Evolutionary conservation across 2,329 filamentous ascomycete species (phyloP), one percentile per base, ranked within the genome.

Genomic region (Claviceps sp.): DNA sequence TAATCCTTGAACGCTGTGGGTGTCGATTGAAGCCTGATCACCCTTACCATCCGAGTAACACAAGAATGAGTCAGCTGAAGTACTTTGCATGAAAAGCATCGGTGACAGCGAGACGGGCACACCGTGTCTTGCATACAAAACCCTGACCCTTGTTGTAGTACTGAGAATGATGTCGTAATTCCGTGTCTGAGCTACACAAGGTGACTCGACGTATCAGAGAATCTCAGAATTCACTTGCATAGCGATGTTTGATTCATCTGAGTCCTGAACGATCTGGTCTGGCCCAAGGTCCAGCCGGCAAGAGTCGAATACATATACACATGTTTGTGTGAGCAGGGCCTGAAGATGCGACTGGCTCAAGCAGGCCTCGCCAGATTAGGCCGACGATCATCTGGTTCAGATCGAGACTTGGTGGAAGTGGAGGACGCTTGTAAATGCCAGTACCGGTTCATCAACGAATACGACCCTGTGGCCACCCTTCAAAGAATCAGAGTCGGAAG

Each of bases 311-410:
- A 26, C 24, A 26, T 26, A 26, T 7, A 5, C 7, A 26, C 50
- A 53, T 51, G 53, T 54, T 58, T 57, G 57, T 57, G 61, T 61
- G 58, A 63, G 56, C 56, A 37, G 42, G 34, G 58, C 48, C 7
- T 54, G 18, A 40, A 56, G 59, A 64, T 67, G 64, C 64, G 65
- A 66, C 65, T 67, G 64, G 65, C 59, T 60, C 56, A 50, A 59
- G 30, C 60, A 62, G 54, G 55, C 58, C 57, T 57, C 50, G 58
- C 61, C 57, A 65, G 60, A 41, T 37, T 42, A 26, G 56, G 56
- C 56, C 55, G 54, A 55, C 56, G 60, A 63, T 63, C 60, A 54
- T 53, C 58, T 54, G 57, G 55, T 54, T 57, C 59, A 59, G 52
- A 62, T 60, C 60, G 51, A 56, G 61, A 56, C 53, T 54, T 40